A percentile compares a stretch with the other conserved stretches of the same genome.
These are phyloP conservation scores for Phialemoniopsis sp. DNA, from an alignment of 2,329 filamentous ascomycete species.

Conservation along the genomic window DNA sequence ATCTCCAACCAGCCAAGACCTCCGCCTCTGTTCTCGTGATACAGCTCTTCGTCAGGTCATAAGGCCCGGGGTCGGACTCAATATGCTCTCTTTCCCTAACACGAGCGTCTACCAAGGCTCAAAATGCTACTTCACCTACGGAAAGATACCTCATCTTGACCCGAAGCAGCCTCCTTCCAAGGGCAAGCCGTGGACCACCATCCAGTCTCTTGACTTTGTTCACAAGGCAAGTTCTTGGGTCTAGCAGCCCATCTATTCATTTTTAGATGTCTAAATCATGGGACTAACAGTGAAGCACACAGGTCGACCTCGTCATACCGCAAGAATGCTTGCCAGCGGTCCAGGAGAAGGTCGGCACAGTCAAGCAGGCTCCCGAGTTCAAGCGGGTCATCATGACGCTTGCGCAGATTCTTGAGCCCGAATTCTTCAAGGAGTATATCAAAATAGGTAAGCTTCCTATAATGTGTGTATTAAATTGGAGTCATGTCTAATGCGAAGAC, in stretches of 20 bases:
- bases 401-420: constrained; percentile 63
- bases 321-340: constrained; percentile 54
- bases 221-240: constrained; percentile 51
- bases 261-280: neutral
- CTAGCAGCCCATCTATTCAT: too few relatives aligned
- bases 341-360: constrained; percentile 42
- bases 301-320: constrained; percentile 72
- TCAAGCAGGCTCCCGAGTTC: constrained; percentile 42
- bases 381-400: constrained; percentile 69
- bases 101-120: constrained; percentile 48
- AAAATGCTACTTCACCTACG: constrained; percentile 74
- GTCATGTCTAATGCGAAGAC: neutral
- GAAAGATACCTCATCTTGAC: constrained; percentile 66
- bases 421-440: constrained; percentile 82
- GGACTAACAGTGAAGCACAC: neutral
- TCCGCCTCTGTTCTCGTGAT: too few relatives aligned
- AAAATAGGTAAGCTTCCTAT: constrained; percentile 60
- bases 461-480: neutral
- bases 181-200: constrained; percentile 70
- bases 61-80: too few relatives aligned
- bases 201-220: constrained; percentile 61
- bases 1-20: too few relatives aligned
- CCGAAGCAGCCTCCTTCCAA: constrained; percentile 65
- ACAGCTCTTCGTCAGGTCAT: too few relatives aligned
- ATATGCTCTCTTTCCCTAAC: constrained; percentile 40